Conservation (phyloP, 1,139 yeast species). For the Taiozyma sp. region DNA sequence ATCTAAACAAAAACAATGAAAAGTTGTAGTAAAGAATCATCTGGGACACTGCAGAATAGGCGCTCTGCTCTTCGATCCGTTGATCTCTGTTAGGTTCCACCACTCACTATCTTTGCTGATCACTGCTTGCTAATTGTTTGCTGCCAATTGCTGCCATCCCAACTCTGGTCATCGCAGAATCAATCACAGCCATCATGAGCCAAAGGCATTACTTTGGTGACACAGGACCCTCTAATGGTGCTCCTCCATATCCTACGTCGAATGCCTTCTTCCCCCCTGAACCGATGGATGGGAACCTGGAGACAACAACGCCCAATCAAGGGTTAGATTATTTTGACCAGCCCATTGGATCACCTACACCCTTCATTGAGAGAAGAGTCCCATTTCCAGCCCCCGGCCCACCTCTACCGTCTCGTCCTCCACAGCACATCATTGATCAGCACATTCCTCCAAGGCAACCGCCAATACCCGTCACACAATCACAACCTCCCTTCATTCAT, state of each 20-base stretch:
- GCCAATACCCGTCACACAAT: neutral
- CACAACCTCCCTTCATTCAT: neutral
- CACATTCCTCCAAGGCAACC: slow-evolving; percentile 5
- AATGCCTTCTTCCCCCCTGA: slow-evolving; percentile 7
- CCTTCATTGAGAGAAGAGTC: neutral
- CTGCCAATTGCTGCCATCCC: neutral
- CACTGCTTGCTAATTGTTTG: neutral
- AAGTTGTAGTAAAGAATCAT: neutral
- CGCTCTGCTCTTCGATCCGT: neutral
- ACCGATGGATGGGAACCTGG: slow-evolving; percentile 11
- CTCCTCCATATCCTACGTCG: slow-evolving; percentile 5
- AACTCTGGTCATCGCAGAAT: neutral
- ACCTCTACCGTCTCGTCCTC: slow-evolving; percentile 19
- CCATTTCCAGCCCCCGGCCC: slow-evolving; percentile 10
- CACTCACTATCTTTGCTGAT: neutral
- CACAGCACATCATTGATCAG: slow-evolving; percentile 17
- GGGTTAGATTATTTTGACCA: neutral
- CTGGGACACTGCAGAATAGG: neutral
- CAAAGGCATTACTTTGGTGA: slow-evolving; percentile 1
- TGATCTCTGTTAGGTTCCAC: neutral
- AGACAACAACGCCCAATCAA: neutral
- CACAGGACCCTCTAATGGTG: neutral
- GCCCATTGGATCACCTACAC: neutral
- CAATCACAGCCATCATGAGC: neutral
- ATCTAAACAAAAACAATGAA: neutral